These are phyloP conservation scores for Rhodocollybia butyracea DNA, from an alignment of 768 basidiomycete species.

Conservation along the genomic window DNA sequence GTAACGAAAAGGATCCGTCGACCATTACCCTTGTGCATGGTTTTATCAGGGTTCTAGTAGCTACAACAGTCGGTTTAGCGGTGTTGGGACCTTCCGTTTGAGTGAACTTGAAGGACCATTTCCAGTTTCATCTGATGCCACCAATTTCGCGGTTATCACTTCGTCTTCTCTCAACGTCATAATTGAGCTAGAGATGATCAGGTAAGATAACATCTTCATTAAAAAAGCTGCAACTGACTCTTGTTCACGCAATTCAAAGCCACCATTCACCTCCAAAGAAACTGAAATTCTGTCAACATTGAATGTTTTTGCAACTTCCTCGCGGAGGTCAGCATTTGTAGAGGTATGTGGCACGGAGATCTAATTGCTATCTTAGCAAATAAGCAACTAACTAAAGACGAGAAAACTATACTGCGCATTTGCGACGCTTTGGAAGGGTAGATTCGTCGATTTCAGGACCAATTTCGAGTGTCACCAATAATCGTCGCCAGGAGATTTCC, in stretches of 20 bases:
- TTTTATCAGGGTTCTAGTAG: neutral
- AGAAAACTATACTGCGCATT: no score
- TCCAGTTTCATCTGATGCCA: neutral
- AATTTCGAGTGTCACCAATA: no score
- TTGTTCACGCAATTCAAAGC: constrained; percentile 19
- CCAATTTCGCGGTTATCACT: constrained; percentile 13
- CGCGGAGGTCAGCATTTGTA: constrained; percentile 15
- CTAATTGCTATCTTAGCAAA: no score
- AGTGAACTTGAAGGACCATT: neutral
- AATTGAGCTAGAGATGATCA: constrained; percentile 4
- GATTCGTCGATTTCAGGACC: no score
- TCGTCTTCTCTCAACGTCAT: constrained; percentile 13
- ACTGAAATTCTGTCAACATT: constrained; percentile 10
- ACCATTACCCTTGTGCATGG: no score
- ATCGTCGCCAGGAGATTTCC: no score
- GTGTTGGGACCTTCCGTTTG: neutral
- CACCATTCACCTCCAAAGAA: constrained; percentile 18
- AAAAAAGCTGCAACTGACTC: constrained; percentile 16
- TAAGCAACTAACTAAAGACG: no score
- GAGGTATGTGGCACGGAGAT: no score
- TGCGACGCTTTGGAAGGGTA: no score
- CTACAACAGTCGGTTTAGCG: neutral
- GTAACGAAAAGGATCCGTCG: constrained; percentile 18
- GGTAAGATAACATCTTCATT: neutral
- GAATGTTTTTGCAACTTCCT: constrained; percentile 17